A percentile compares a stretch with the other conserved stretches of the same genome.
Evolutionary conservation across 208 protist genomes (phyloP).

Genomic region (Wallacemonas rigidus): DNA sequence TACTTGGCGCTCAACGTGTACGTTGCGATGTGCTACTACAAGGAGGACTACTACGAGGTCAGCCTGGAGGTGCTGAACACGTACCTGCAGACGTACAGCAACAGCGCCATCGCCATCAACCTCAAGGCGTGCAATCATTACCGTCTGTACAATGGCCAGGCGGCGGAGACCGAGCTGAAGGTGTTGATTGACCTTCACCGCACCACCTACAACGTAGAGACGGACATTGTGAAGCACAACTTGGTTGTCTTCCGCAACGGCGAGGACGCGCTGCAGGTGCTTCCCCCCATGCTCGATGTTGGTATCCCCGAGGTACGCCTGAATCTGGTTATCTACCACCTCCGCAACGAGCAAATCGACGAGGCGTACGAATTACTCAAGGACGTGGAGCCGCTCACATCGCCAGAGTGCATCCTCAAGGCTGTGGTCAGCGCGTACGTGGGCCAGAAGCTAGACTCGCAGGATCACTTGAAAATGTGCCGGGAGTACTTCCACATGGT

Average conservation of each 20-base stretch:
- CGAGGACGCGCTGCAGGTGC: slow-evolving; percentile 94
- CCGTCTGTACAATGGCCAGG: slow-evolving; percentile 92
- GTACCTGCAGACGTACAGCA: slow-evolving; percentile 91
- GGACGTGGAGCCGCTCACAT: slow-evolving; percentile 91
- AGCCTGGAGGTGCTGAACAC: slow-evolving; percentile 91
- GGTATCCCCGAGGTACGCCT: slow-evolving; percentile 95
- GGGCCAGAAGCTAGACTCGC: slow-evolving; percentile 89
- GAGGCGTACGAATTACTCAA: slow-evolving; percentile 96
- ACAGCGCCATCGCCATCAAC: slow-evolving; percentile 95
- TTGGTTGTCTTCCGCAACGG: slow-evolving; percentile 96
- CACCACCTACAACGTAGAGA: slow-evolving; percentile 89
- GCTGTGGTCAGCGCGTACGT: slow-evolving; percentile 93
- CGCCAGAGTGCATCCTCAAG: slow-evolving; percentile 97
- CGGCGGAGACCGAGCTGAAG: slow-evolving; percentile 93
- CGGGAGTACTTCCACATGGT: slow-evolving; percentile 97
- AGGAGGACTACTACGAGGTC: slow-evolving; percentile 97
- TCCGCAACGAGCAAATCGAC: slow-evolving; percentile 93
- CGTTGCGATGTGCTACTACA: slow-evolving; percentile 98
- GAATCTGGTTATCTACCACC: slow-evolving; percentile 97
- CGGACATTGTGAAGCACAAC: slow-evolving; percentile 97
- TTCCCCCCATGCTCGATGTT: slow-evolving; percentile 92
- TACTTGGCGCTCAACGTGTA: slow-evolving; percentile 96
- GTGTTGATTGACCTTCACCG: slow-evolving; percentile 89
- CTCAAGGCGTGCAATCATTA: slow-evolving; percentile 98
- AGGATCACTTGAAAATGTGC: slow-evolving; percentile 93